Evolutionary conservation across 1,139 yeast genomes (phyloP).

Genomic region (Tardiomyces digboiensis): DNA sequence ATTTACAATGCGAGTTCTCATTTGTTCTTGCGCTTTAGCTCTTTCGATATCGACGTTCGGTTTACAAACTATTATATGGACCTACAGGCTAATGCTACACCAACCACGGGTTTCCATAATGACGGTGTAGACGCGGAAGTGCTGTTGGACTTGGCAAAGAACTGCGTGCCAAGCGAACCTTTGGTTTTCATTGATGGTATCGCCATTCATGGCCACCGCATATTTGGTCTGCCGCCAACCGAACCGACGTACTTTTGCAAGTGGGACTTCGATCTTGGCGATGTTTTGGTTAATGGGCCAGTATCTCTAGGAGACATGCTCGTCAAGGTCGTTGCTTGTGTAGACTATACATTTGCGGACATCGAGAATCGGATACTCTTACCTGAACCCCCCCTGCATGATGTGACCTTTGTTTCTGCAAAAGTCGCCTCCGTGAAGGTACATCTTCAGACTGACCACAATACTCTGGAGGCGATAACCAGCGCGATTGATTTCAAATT

Average conservation of each 20-base stretch:
- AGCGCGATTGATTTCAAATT: constrained; percentile 35
- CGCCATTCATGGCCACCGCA: constrained; percentile 72
- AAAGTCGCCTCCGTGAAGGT: constrained; percentile 23
- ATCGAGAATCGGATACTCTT: constrained; percentile 62
- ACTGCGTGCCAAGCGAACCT: constrained; percentile 17
- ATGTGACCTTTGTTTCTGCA: constrained; percentile 49
- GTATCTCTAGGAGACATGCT: constrained; percentile 35
- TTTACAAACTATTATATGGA: constrained; percentile 88
- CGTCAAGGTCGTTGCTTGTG: constrained; percentile 33
- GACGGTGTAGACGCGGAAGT: constrained; percentile 11
- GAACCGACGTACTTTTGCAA: constrained; percentile 85
- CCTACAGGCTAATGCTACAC: constrained; percentile 29
- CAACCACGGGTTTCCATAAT: constrained; percentile 23
- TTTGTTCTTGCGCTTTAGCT: constrained; percentile 53
- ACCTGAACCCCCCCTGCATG: constrained; percentile 49
- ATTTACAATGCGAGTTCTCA: constrained; percentile 59
- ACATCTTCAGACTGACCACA: constrained; percentile 23
- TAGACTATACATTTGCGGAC: constrained; percentile 60
- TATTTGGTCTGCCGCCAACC: constrained; percentile 86
- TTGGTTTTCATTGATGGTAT: constrained; percentile 55
- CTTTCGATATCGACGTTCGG: constrained; percentile 66
- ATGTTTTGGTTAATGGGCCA: constrained; percentile 34
- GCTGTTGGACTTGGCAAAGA: constrained; percentile 17
- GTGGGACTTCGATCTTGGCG: constrained; percentile 76
- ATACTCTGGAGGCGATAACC: constrained; percentile 21